Conservation (phyloP, 352 stramenopile species). For the Globisporangium apiculatum region DNA sequence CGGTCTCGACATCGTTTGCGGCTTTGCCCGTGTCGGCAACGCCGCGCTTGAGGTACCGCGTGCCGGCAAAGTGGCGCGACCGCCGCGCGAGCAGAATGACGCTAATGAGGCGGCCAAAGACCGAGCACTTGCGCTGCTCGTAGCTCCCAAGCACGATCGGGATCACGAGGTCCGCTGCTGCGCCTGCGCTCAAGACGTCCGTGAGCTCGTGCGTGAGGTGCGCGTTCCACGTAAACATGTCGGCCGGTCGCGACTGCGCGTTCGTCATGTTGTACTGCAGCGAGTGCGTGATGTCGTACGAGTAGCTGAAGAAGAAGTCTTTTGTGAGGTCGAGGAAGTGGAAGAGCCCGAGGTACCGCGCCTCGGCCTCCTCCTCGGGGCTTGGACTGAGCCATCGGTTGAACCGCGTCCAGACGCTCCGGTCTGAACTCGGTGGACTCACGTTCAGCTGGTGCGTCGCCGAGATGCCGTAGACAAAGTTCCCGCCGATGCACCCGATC, state of each 20-base stretch:
- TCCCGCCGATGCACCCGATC: constrained; percentile 94
- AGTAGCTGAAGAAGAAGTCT: constrained; percentile 99
- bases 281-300: constrained; percentile 96
- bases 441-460: constrained; percentile 89
- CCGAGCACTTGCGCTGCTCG: constrained; percentile 93
- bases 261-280: constrained; percentile 97
- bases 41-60: constrained; percentile 96
- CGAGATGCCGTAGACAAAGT: constrained; percentile 97
- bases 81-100: constrained; percentile 95
- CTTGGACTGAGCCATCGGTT: constrained; percentile 83
- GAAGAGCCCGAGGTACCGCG: constrained; percentile 94
- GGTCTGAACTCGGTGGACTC: constrained; percentile 40
- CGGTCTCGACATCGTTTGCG: constrained; percentile 99
- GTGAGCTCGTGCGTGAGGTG: constrained; percentile 94
- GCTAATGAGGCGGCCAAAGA: constrained; percentile 94
- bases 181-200: constrained; percentile 70
- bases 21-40: constrained; percentile 97
- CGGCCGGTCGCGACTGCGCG: constrained; percentile 67
- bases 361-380: constrained; percentile 76
- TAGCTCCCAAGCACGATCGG: constrained; percentile 94
- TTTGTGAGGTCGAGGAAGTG: constrained; percentile 98
- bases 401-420: constrained; percentile 53
- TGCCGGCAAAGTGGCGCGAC: constrained; percentile 98
- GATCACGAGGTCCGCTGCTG: constrained; percentile 84
- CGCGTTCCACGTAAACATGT: constrained; percentile 98